Evolutionary conservation across 139 green algal genomes (phyloP).

Genomic region (Volvox africanus): DNA sequence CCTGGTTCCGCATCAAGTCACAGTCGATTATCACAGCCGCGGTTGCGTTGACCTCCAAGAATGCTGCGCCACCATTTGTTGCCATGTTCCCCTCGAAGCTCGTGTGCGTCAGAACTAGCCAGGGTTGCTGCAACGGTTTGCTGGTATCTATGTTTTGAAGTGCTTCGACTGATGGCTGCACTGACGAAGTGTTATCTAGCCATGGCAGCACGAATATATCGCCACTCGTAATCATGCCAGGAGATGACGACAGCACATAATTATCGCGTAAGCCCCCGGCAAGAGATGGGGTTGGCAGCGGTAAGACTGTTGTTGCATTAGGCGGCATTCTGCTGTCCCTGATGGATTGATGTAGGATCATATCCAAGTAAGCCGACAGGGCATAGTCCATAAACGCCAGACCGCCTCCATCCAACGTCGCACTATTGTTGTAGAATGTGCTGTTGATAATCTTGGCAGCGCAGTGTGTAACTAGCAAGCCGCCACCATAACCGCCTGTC

Average conservation of each 20-base stretch:
- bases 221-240: neutral
- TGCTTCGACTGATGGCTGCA: neutral
- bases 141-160: neutral
- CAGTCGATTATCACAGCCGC: neutral
- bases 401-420: neutral
- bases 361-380: neutral
- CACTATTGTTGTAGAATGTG: neutral
- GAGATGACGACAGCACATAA: neutral
- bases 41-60: neutral
- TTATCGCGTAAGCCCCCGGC: too few relatives aligned
- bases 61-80: neutral
- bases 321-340: too few relatives aligned
- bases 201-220: neutral
- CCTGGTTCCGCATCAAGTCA: neutral
- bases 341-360: too few relatives aligned
- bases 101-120: neutral
- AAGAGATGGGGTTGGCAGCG: too few relatives aligned
- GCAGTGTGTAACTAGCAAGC: neutral
- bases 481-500: neutral
- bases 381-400: neutral
- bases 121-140: neutral
- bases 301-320: too few relatives aligned
- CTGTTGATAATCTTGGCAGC: neutral
- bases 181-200: neutral
- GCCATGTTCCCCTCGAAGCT: neutral